Percentiles rank a stretch among this genome's conserved stretches.
phyloP scores from a whole-genome alignment of 2,329 filamentous ascomycete species.

The Alternaria postmessia region DNA sequence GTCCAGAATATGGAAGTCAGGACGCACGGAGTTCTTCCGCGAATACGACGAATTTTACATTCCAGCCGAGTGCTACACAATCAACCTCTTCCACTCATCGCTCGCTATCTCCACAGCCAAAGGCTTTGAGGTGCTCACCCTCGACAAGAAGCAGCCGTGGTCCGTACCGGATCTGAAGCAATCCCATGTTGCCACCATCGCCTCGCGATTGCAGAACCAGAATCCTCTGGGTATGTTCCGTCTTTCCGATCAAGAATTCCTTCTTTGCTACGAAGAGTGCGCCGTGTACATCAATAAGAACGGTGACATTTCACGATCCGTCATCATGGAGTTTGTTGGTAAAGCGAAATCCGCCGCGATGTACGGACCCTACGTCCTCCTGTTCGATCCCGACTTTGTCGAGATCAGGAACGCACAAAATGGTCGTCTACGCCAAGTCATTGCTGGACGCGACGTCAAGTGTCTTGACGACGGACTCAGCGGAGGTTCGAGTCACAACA shows the following conservation, averaged over 20 bases:
- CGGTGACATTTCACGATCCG: constrained; percentile 89
- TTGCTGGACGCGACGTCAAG: constrained; percentile 87
- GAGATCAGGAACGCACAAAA: constrained; percentile 98
- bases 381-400: constrained; percentile 96
- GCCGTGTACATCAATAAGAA: constrained; percentile 99
- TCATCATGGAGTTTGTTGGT: constrained; percentile 99
- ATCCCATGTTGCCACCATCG: constrained; percentile 83
- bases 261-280: constrained; percentile 93
- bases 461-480: constrained; percentile 76
- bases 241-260: constrained; percentile 79
- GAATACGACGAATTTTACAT: constrained; percentile 99
- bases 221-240: constrained; percentile 95
- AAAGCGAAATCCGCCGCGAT: constrained; percentile 87
- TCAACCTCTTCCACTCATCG: constrained; percentile 95
- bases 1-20: constrained; percentile 72
- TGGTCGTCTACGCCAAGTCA: constrained; percentile 90
- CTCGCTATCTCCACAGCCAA: constrained; percentile 90
- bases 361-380: constrained; percentile 87
- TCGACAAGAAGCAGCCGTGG: constrained; percentile 97
- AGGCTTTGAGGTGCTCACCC: constrained; percentile 92
- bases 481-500: constrained; percentile 56
- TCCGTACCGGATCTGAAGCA: constrained; percentile 87
- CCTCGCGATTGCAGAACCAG: constrained; percentile 81
- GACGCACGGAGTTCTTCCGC: constrained; percentile 92
- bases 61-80: constrained; percentile 89